Conservation (phyloP, 768 basidiomycete genomes). For the Tubosaeta sp. region DNA sequence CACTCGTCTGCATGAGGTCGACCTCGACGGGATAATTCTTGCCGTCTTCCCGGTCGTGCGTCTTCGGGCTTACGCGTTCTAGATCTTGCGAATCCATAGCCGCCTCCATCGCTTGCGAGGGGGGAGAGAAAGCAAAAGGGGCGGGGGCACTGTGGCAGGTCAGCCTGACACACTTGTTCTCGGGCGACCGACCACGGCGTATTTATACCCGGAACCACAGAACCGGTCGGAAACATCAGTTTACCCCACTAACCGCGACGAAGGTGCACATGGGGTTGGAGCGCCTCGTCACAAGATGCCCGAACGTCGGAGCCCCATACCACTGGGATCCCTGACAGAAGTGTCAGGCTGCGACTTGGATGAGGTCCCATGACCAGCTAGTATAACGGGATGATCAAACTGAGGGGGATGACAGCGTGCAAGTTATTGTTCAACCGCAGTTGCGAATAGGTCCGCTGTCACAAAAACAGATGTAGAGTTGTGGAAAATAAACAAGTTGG, state of each 20-base stretch:
- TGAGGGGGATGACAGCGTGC: background rate
- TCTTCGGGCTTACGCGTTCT: background rate
- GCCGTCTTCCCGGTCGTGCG: background rate
- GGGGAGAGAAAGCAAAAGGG: constrained; percentile 13
- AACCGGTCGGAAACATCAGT: background rate
- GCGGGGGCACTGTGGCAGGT: constrained; percentile 6
- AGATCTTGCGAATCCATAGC: constrained; percentile 10
- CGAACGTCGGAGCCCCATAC: background rate
- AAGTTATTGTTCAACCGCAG: background rate
- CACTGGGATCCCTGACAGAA: background rate
- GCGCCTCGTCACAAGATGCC: background rate
- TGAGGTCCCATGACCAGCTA: background rate
- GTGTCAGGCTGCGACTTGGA: background rate
- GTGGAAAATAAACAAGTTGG: no score
- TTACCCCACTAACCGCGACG: background rate
- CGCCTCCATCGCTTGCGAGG: no score
- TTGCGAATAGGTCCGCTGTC: background rate
- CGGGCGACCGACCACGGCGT: background rate
- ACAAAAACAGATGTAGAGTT: background rate
- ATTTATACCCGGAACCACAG: background rate
- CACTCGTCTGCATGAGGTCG: constrained; percentile 15
- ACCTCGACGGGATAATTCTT: constrained; percentile 2
- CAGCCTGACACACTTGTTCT: constrained; percentile 14
- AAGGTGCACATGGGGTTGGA: background rate
- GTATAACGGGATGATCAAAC: background rate